Base-by-base conservation (phyloP, 768 basidiomycete species). In the Boletus subcaerulescens region DNA sequence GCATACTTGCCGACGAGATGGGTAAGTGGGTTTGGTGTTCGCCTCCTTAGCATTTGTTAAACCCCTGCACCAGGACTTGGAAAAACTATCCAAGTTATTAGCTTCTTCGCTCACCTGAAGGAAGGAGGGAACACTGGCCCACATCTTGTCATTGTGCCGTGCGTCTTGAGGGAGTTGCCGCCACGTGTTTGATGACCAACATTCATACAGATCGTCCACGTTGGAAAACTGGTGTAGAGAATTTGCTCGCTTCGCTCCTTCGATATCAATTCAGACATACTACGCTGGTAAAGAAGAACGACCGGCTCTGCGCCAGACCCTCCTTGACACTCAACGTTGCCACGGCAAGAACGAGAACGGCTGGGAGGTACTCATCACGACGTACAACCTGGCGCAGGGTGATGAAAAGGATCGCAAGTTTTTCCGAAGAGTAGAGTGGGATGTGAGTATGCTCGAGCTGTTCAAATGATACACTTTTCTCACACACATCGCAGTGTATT, bases 1-100 rank as follows among this genome's bases (percentile, higher is more conserved):
- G 96, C 71, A 98, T 99, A 66, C 80, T 99, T 41, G 97, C 97
- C 3, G 97, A 99, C 71, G 97, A 99, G 72, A 99, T 99, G 97
- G 96, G 96, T 91, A 71, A 63, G 83, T 79, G 32, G 40, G 24
- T 48, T 40, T 22, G 13, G 13, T 5, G 2, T 36, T 52, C 10
- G 32, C 15, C 7, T 32, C 35, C 13, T 17, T 33, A 41, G 33
- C 55, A 18, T 50, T 51, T 26, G 45, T 46, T 40, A 48, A 46
- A 32, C 3, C 5, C 12, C 24, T 31, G 29, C 45, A 15, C 6
- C 50, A 97, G 96, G 96, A 65, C 85, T 99, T 59, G 97, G 97
- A 26, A 99, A 99, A 78, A 99, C 97, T 3, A 90, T 96, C 38
- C 97, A 99, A 74, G 97, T 99, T 51, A 99, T 99, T 69, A 90